These are phyloP conservation scores for Clavispora santaluciae DNA, from an alignment of 805 yeast genomes.

Conservation along the genomic window DNA sequence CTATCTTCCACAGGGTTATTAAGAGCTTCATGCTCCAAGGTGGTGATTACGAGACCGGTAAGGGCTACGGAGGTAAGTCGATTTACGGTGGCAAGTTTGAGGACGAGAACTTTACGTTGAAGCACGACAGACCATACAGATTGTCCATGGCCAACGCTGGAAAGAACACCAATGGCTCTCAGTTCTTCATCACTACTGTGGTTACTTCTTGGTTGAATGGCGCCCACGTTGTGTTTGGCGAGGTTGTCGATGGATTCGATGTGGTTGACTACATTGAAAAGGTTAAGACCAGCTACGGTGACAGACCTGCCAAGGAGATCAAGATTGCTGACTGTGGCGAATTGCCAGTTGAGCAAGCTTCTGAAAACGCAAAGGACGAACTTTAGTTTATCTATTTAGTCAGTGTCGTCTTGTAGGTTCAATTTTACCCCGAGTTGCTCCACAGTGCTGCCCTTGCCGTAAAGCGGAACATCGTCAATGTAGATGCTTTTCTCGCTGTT, in stretches of 20 bases:
- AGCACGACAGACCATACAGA: conserved; percentile 65
- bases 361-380: conserved; percentile 21
- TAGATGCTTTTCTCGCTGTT: conserved; percentile 21
- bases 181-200: conserved; percentile 92
- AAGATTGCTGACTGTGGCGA: conserved; percentile 71
- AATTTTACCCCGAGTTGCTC: conserved; percentile 31
- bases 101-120: conserved; percentile 73
- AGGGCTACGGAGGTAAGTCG: conserved; percentile 78
- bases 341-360: conserved; percentile 29
- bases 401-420: conserved; percentile 17
- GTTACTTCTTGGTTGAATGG: conserved; percentile 90
- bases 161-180: conserved; percentile 80
- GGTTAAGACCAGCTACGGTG: conserved; percentile 65
- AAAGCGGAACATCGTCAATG: conserved; percentile 35
- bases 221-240: conserved; percentile 94
- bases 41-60: conserved; percentile 72
- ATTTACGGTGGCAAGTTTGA: conserved; percentile 68
- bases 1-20: conserved; percentile 71
- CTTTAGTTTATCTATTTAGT: conserved; percentile 13
- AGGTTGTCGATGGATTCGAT: conserved; percentile 85
- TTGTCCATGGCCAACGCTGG: conserved; percentile 82
- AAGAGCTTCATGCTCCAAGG: conserved; percentile 79
- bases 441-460: conserved; percentile 36
- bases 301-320: conserved; percentile 65
- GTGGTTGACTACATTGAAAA: conserved; percentile 70